Conservation (phyloP, 371 early-diverging fungal species). For the Mucor plumbeus region DNA sequence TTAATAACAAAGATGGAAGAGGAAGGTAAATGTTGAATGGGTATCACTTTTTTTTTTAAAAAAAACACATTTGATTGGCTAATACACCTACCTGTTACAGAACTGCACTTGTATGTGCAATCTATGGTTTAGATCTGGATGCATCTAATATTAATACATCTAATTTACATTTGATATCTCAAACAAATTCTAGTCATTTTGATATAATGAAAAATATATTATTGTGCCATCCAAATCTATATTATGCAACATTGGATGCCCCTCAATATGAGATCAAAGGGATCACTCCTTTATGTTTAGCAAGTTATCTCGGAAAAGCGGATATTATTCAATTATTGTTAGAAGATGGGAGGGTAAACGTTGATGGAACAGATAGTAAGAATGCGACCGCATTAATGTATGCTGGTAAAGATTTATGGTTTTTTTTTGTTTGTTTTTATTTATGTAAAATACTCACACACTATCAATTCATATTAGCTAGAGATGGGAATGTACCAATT, state of each 20-base stretch:
- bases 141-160: slow-evolving; percentile 60
- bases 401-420: slow-evolving; percentile 57
- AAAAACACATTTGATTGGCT: not conserved
- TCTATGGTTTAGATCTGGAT: slow-evolving; percentile 64
- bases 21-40: slow-evolving; percentile 57
- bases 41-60: not conserved
- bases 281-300: slow-evolving; percentile 77
- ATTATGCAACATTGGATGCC: slow-evolving; percentile 59
- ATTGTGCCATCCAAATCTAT: slow-evolving; percentile 59
- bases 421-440: slow-evolving; percentile 12
- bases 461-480: slow-evolving; percentile 40
- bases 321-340: slow-evolving; percentile 65
- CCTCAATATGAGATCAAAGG: slow-evolving; percentile 74
- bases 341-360: slow-evolving; percentile 69
- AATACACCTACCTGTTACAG: slow-evolving; percentile 23
- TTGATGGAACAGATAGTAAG: slow-evolving; percentile 72
- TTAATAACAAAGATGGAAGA: slow-evolving; percentile 68
- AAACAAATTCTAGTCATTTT: slow-evolving; percentile 60
- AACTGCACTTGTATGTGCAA: slow-evolving; percentile 62
- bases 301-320: slow-evolving; percentile 73
- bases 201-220: slow-evolving; percentile 64
- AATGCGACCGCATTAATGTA: slow-evolving; percentile 83
- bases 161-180: slow-evolving; percentile 64
- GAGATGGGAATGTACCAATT: slow-evolving; percentile 71
- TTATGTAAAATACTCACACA: not conserved